Percentiles rank a stretch among this genome's conserved stretches.
Conservation (phyloP, 2,329 filamentous ascomycete genomes). For the Diaporthe sp. region DNA sequence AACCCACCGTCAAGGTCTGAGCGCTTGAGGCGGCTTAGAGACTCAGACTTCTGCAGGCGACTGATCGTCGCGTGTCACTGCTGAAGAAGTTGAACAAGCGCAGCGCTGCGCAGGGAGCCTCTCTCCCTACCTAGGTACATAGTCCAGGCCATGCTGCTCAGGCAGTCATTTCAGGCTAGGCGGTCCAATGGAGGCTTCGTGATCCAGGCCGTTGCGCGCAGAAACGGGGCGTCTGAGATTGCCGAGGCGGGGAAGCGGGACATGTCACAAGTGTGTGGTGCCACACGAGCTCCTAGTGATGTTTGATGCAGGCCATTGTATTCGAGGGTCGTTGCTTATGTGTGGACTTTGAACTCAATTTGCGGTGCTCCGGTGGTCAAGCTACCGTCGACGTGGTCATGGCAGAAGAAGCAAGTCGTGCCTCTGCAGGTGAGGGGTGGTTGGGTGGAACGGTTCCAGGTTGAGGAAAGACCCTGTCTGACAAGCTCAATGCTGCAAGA, state of each 20-base stretch:
- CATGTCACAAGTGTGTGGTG: background rate
- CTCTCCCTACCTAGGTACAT: background rate
- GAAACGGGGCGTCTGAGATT: slow-evolving; percentile 10
- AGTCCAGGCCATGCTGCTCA: background rate
- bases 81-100: slow-evolving; percentile 8
- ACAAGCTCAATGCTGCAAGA: background rate
- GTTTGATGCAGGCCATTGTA: background rate
- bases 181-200: slow-evolving; percentile 17
- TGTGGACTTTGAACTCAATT: background rate
- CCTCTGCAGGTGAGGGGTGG: background rate
- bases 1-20: slow-evolving; percentile 15
- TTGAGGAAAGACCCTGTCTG: slow-evolving; percentile 17
- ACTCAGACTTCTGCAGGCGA: slow-evolving; percentile 1
- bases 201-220: slow-evolving; percentile 20
- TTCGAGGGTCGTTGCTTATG: slow-evolving; percentile 5
- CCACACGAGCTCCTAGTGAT: background rate
- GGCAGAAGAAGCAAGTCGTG: slow-evolving; percentile 12
- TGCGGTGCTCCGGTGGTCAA: background rate
- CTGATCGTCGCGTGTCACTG: slow-evolving; percentile 6
- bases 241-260: slow-evolving; percentile 25
- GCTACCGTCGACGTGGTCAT: slow-evolving; percentile 18
- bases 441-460: background rate
- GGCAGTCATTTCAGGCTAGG: background rate
- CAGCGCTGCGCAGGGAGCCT: background rate
- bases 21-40: slow-evolving; percentile 16